Base-by-base conservation (phyloP, 2,329 filamentous ascomycete genomes). In the Allantophomopsis cytisporea region DNA sequence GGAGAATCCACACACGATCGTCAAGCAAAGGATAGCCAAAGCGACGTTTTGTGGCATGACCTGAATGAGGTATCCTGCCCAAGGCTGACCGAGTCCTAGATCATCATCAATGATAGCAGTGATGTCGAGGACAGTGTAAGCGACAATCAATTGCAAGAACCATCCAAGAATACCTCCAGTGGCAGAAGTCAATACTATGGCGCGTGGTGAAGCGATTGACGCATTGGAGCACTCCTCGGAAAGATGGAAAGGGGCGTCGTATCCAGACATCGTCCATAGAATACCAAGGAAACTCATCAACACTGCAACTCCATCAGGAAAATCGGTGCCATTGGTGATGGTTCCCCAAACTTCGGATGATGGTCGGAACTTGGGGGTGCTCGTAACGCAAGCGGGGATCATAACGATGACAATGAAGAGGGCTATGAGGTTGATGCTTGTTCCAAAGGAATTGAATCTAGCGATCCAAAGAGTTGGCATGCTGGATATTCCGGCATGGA, bases 181-280 rank as follows among this genome's bases (percentile, higher is more conserved):
- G 2, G 62, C 71, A 1, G 76, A 76, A 0, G 81, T 85, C 52
- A 84, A 62, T 31, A 83, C 72, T 39, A 85, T 86, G 7, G 80
- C 80, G 11, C 80, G 71, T 0, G 80, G 80, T 8, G 77, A 72
- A 21, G 81, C 80, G 35, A 84, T 60, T 47, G 72, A 76, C 20
- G 81, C 80, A 48, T 85, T 85, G 43, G 74, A 77, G 57, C 80
- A 85, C 56, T 86, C 80, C 52, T 86, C 80, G 3, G 75, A 70
- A n/a, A 85, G 58, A 58, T 85, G 80, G 55, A 84, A 84, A 0
- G 79, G 73, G 0, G 69, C 69, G 55, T 83, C 78, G 52, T 81
- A 82, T 32, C 77, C 76, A 5, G 66, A 66, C 68, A 77, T 78
- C 5, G 76, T 80, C 76, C 76, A 81, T 45, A 82, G 80, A 28